Evolutionary conservation across 2,329 filamentous ascomycete genomes (phyloP), one percentile per base, ranked within the genome.

Genomic region (Cadophora luteo-olivacea): DNA sequence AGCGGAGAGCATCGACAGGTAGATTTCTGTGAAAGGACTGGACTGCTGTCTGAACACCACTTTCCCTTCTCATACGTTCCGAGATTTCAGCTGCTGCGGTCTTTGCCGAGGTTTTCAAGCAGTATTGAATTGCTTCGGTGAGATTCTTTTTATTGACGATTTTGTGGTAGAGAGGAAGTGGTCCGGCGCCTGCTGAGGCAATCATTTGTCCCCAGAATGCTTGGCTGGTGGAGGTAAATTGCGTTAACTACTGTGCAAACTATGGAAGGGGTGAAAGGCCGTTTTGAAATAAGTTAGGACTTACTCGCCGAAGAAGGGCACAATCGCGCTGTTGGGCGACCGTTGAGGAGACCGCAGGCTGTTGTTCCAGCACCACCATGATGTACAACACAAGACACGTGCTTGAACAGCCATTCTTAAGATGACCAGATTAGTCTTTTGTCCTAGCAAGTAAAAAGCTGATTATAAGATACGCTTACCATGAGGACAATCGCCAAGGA

Each of bases 141-240:
- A 94, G 82, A 11, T 85, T 88, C 24, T 89, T 86, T 0, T 84
- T 82, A 0, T 86, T 92, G 38, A 94, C 79, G n/a, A 86, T 81
- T 72, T 90, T 90, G 77, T 90, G 86, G 0, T 89, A 88, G 54
- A 93, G 87, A 0, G 91, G 91, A 0, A 83, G 80, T 0, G 91
- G 91, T 0, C 92, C 91, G 4, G 91, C 92, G 1, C 91, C 89
- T 2, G 91, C 90, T 62, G 83, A 85, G 0, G 89, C 84, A 45
- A 93, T 87, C 85, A 93, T 93, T 7, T 87, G 84, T 9, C 91
- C 91, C 92, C 92, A 94, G 75, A 94, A 94, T 0, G 89, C 89
- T 79, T 94, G 92, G 72, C 70, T 72, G 22, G 19, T 16, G 52
- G 16, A 24, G 41, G 62, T 45, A 67, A 65, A 38, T 9, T 60